Conservation (phyloP, 306 rosid genomes). For the Corylus avellana region DNA sequence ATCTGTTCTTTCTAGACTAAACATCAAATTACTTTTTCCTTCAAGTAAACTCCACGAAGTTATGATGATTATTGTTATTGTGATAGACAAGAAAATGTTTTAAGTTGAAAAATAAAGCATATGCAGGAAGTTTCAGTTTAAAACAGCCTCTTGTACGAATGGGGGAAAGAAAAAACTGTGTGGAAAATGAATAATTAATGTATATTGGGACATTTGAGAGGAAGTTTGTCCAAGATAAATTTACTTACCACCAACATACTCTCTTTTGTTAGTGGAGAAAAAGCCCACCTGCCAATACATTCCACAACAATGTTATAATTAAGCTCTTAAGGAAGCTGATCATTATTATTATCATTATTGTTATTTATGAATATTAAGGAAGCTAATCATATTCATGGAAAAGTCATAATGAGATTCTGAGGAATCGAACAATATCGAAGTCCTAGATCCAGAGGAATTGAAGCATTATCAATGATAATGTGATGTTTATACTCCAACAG, state of each 20-base stretch:
- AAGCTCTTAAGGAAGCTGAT: background rate
- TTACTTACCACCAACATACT: conserved; percentile 66
- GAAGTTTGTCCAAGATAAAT: background rate
- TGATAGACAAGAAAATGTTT: too few species aligned
- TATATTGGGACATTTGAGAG: background rate
- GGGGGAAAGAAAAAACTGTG: background rate
- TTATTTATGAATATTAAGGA: background rate
- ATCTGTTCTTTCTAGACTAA: too few species aligned
- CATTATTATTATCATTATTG: background rate
- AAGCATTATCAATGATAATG: conserved; percentile 2
- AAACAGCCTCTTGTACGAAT: background rate
- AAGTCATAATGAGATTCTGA: background rate
- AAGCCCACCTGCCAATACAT: conserved; percentile 73
- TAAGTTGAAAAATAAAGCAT: too few species aligned
- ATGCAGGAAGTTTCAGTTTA: background rate
- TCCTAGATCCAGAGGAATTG: background rate
- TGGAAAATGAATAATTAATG: background rate
- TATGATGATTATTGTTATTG: too few species aligned
- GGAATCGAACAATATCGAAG: background rate
- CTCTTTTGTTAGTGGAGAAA: conserved; percentile 72
- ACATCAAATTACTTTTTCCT: too few species aligned
- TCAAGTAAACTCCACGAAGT: background rate
- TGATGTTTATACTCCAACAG: background rate
- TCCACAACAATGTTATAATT: conserved; percentile 28
- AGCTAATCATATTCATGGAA: background rate